Evolutionary conservation across 2,329 filamentous ascomycete genomes (phyloP).

Genomic region (Pseudodiploospora longispora): DNA sequence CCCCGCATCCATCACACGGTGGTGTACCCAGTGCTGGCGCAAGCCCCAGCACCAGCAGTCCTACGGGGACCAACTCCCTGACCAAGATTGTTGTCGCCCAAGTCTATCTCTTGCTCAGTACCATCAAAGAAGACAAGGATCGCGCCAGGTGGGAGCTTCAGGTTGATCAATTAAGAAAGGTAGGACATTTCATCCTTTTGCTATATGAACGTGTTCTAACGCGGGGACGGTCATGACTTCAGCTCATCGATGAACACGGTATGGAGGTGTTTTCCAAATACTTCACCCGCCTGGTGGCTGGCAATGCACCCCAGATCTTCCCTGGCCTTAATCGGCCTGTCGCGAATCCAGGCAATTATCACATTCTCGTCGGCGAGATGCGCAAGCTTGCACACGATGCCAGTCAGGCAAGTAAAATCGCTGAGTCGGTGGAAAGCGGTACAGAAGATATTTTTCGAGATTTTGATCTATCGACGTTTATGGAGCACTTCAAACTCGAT

Average conservation of each 20-base stretch:
- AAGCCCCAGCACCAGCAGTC: slow-evolving; percentile 54
- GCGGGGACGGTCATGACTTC: slow-evolving; percentile 1
- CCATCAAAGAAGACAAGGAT: slow-evolving; percentile 89
- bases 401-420: slow-evolving; percentile 81
- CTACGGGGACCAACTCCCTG: slow-evolving; percentile 58
- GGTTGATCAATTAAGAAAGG: slow-evolving; percentile 85
- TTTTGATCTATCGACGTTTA: slow-evolving; percentile 90
- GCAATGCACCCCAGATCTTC: slow-evolving; percentile 89
- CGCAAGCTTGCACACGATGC: slow-evolving; percentile 73
- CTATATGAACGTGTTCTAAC: slow-evolving; percentile 13
- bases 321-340: slow-evolving; percentile 65
- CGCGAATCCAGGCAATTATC: slow-evolving; percentile 74
- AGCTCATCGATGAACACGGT: slow-evolving; percentile 95
- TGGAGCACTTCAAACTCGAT: slow-evolving; percentile 93
- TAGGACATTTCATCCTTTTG: slow-evolving; percentile 32
- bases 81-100: slow-evolving; percentile 94
- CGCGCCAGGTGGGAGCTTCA: slow-evolving; percentile 87
- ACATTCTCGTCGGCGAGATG: slow-evolving; percentile 75
- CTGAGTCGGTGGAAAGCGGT: slow-evolving; percentile 82
- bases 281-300: slow-evolving; percentile 83
- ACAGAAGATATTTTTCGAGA: slow-evolving; percentile 93
- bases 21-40: slow-evolving; percentile 51
- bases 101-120: slow-evolving; percentile 87
- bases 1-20: slow-evolving; percentile 49
- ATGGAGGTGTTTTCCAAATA: slow-evolving; percentile 99